These are phyloP conservation scores for Pontederia crassipes DNA, from an alignment of 176 grass and related monocot species.

Conservation along the genomic window DNA sequence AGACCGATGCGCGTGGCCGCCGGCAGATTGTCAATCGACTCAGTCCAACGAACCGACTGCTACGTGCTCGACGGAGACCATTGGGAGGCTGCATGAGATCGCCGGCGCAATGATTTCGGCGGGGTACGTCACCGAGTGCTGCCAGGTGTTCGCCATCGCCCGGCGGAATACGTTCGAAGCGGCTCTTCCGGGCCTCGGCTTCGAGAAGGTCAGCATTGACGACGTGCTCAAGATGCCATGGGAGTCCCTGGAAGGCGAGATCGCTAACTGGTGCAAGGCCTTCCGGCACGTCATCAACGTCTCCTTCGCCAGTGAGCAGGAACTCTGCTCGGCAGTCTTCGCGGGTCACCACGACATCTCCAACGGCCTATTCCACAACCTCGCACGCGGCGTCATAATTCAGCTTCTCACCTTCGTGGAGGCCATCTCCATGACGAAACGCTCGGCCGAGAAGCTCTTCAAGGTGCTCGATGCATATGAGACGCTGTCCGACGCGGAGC, in stretches of 20 bases:
- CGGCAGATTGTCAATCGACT: background rate
- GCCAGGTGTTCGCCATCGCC: slow-evolving; percentile 51
- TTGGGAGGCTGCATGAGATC: slow-evolving; percentile 46
- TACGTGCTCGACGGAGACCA: slow-evolving; percentile 30
- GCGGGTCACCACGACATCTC: slow-evolving; percentile 3
- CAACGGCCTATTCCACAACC: slow-evolving; percentile 33
- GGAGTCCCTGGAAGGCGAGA: slow-evolving; percentile 61
- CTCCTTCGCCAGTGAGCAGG: slow-evolving; percentile 41
- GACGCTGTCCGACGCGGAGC: slow-evolving; percentile 39
- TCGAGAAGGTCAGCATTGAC: slow-evolving; percentile 61
- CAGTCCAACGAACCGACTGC: background rate
- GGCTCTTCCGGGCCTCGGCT: slow-evolving; percentile 46
- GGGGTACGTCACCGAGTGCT: slow-evolving; percentile 73
- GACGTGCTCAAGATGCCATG: slow-evolving; percentile 72
- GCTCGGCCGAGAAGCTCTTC: slow-evolving; percentile 83
- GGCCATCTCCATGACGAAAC: slow-evolving; percentile 59
- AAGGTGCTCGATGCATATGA: slow-evolving; percentile 97
- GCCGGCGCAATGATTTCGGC: slow-evolving; percentile 39
- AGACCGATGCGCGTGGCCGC: slow-evolving; percentile 28
- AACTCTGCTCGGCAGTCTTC: slow-evolving; percentile 54
- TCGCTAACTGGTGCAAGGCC: slow-evolving; percentile 60
- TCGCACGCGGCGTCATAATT: slow-evolving; percentile 34
- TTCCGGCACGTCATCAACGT: slow-evolving; percentile 40
- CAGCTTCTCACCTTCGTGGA: slow-evolving; percentile 67
- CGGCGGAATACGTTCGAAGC: slow-evolving; percentile 61